Base-by-base conservation (phyloP, 257 asterid species). In the Paulownia fortunei region DNA sequence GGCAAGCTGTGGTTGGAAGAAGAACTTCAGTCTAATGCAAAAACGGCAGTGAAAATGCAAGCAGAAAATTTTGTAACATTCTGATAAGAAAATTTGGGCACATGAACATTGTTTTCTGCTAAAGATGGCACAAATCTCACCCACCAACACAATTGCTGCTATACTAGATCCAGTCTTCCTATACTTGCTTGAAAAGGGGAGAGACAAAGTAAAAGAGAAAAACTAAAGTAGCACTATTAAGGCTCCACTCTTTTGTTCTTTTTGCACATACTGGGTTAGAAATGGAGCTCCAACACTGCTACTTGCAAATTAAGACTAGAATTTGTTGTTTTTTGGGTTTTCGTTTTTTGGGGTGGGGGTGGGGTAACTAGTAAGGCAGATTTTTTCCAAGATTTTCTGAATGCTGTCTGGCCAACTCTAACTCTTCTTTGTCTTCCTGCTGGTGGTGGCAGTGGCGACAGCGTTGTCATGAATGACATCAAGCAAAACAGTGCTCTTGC, bases 401-500 rank as follows among this genome's bases (percentile, higher is more conserved):
- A 23, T 72, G 21, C 23, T 21, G 21, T 41, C 56, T 30, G 46
- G 4, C 41, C 10, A 47, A 11, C 39, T 41, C 49, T 77, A 78
- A 64, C 37, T 42, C 85, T 83, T 86, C 78, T 79, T 79, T 26
- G 81, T 76, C 80, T 83, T 86, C 74, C 79, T 83, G 73, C 49
- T 41, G 82, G 78, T 19, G 41, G 71, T 15, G 24, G 67, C 24
- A 30, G 46, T 30, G 42, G 68, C 21, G 4, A 61, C 11, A 70
- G 6, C 64, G 47, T 74, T 71, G 1, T 88, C 86, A 42, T 81
- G 82, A 76, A 87, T 69, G 7, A 89, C 82, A 56, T 89, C 96
- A 4, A 94, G 97, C 69, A 94, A 79, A 13, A 91, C 97, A 34
- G 96, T 86, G 86, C 96, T 89, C 77, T 92, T 94, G 86, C 98